Evolutionary conservation across 2,329 filamentous ascomycete genomes (phyloP).

Genomic region (Neospermospora avenae): DNA sequence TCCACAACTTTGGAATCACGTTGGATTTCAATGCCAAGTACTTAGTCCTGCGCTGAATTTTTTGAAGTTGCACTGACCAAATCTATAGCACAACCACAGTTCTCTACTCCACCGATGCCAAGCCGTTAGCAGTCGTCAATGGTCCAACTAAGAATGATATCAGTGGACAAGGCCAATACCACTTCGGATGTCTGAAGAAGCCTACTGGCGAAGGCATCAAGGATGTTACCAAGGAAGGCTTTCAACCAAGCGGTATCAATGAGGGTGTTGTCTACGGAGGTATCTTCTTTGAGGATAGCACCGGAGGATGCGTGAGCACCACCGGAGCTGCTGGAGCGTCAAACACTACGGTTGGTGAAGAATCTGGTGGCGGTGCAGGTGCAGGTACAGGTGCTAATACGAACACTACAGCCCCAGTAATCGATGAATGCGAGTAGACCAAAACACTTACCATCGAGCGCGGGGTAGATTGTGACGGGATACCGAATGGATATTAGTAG

Average conservation of each 20-base stretch:
- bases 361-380: not conserved
- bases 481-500: too few species aligned
- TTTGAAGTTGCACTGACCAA: not conserved
- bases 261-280: constrained; percentile 52
- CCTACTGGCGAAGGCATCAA: constrained; percentile 41
- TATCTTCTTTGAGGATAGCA: constrained; percentile 51
- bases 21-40: constrained; percentile 56
- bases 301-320: constrained; percentile 37
- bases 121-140: constrained; percentile 46
- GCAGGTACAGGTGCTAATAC: not conserved
- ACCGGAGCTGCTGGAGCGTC: not conserved
- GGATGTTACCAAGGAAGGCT: constrained; percentile 47
- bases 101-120: constrained; percentile 51
- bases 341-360: not conserved
- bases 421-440: not conserved
- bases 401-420: not conserved
- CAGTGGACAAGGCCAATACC: constrained; percentile 57
- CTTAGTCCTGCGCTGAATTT: constrained; percentile 26
- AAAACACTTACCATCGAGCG: too few species aligned
- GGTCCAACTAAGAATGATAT: constrained; percentile 47
- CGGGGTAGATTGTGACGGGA: too few species aligned
- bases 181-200: constrained; percentile 63
- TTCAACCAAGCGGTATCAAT: constrained; percentile 46
- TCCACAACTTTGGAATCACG: constrained; percentile 61
- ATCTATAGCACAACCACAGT: constrained; percentile 50